Evolutionary conservation across 2,329 filamentous ascomycete species (phyloP).

Genomic region (Setomelanomma holmii): DNA sequence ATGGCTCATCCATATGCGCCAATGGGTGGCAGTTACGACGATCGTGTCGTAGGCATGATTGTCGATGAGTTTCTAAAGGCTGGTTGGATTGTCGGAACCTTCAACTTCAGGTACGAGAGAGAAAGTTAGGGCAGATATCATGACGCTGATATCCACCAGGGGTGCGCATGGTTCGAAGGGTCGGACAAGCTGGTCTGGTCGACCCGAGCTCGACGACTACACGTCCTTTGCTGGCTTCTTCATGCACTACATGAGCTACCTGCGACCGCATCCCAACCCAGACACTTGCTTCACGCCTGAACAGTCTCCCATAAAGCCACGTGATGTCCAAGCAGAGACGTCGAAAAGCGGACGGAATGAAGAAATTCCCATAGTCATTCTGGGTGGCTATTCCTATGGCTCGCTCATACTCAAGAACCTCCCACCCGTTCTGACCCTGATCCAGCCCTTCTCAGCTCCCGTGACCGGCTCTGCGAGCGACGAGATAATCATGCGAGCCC

Average conservation of each 20-base stretch:
- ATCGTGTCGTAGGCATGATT: constrained; percentile 75
- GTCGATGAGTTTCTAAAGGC: constrained; percentile 68
- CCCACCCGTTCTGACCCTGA: constrained; percentile 64
- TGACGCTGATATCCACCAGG: constrained; percentile 55
- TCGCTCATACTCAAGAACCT: constrained; percentile 79
- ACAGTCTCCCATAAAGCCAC: constrained; percentile 13
- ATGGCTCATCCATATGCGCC: constrained; percentile 92
- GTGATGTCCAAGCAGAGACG: neutral
- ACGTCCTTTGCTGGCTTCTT: constrained; percentile 82
- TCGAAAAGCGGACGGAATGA: neutral
- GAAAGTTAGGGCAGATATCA: neutral
- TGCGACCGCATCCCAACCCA: constrained; percentile 46
- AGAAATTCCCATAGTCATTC: constrained; percentile 55
- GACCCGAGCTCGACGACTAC: constrained; percentile 82
- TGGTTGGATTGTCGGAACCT: constrained; percentile 81
- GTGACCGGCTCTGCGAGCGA: constrained; percentile 64
- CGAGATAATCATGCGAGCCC: constrained; percentile 74
- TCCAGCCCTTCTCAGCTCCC: constrained; percentile 65
- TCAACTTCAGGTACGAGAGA: constrained; percentile 80
- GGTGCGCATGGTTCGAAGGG: constrained; percentile 78
- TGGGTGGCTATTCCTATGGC: constrained; percentile 91
- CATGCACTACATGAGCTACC: constrained; percentile 71
- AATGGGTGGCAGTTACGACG: constrained; percentile 84
- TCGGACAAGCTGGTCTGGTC: constrained; percentile 85
- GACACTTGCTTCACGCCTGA: constrained; percentile 23